phyloP scores from a whole-genome alignment of 495 filamentous ascomycete species.

The Aspergillus campestris region DNA sequence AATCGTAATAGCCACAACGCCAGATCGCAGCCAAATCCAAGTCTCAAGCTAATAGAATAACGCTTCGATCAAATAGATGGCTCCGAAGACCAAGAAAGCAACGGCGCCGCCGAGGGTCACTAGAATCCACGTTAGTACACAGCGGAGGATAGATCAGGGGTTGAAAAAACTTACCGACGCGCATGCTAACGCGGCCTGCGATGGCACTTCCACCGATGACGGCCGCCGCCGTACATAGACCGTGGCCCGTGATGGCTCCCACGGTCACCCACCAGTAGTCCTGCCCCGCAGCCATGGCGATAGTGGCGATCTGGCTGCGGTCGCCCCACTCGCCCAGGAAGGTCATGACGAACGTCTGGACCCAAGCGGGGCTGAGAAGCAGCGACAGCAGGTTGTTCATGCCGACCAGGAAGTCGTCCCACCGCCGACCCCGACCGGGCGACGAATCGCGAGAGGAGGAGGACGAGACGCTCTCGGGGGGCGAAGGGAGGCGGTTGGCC shows the following conservation, averaged over 20 bases:
- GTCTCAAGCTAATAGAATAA: conserved; percentile 37
- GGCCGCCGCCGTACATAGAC: conserved; percentile 83
- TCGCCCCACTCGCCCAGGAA: conserved; percentile 98
- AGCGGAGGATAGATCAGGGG: not conserved
- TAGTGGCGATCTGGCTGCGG: conserved; percentile 94
- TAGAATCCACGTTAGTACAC: conserved; percentile 30
- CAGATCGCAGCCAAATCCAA: not conserved
- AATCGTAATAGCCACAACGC: not conserved
- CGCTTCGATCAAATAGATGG: conserved; percentile 84
- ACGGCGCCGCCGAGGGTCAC: conserved; percentile 92
- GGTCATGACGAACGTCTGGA: conserved; percentile 98
- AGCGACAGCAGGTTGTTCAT: conserved; percentile 82
- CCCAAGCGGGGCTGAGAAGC: conserved; percentile 90
- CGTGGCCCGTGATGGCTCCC: conserved; percentile 81
- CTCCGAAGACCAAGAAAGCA: conserved; percentile 82
- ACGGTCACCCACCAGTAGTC: conserved; percentile 99
- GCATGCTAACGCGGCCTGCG: conserved; percentile 88
- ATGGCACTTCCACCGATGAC: conserved; percentile 89
- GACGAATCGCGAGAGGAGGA: conserved; percentile 51
- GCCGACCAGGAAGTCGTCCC: conserved; percentile 44
- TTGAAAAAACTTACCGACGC: conserved; percentile 70
- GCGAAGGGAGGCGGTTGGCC: conserved; percentile 43
- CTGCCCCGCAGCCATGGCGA: conserved; percentile 96
- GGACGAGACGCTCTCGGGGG: conserved; percentile 46
- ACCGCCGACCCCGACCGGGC: conserved; percentile 34